phyloP scores from a whole-genome alignment of 768 basidiomycete species.

The Termitomyces sp. region DNA sequence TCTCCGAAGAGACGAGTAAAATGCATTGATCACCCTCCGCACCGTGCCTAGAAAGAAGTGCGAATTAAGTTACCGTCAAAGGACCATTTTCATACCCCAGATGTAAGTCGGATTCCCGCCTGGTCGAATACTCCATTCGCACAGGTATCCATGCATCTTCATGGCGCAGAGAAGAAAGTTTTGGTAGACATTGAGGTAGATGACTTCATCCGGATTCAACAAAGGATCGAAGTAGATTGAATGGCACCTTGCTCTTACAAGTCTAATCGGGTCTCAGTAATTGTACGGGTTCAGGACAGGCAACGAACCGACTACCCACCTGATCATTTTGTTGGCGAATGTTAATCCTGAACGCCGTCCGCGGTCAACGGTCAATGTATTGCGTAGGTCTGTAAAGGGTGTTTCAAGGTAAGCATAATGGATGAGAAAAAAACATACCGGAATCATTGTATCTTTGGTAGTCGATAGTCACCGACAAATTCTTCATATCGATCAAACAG shows the following conservation, averaged over 20 bases:
- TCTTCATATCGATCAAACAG: constrained; percentile 64
- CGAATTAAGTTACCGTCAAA: neutral
- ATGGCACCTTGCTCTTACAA: constrained; percentile 70
- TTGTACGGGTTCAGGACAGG: neutral
- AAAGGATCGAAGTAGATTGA: constrained; percentile 72
- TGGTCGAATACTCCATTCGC: constrained; percentile 46
- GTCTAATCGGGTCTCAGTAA: constrained; percentile 27
- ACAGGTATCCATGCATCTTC: constrained; percentile 83
- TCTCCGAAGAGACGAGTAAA: constrained; percentile 44
- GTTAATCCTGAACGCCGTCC: constrained; percentile 56
- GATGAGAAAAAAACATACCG: constrained; percentile 33
- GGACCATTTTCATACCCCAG: constrained; percentile 29
- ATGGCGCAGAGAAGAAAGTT: constrained; percentile 77
- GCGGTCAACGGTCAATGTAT: constrained; percentile 67
- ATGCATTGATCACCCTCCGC: constrained; percentile 51
- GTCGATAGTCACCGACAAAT: constrained; percentile 76
- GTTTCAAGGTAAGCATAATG: neutral
- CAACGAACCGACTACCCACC: constrained; percentile 34
- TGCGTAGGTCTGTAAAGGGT: constrained; percentile 34
- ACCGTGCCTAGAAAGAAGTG: constrained; percentile 46
- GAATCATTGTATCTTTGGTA: constrained; percentile 60
- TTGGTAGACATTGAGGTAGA: constrained; percentile 83
- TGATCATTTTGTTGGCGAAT: constrained; percentile 71
- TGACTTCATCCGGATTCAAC: constrained; percentile 55
- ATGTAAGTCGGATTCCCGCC: constrained; percentile 45